Evolutionary conservation across 495 filamentous ascomycete species (phyloP).

Genomic region (Xylaria acuta): DNA sequence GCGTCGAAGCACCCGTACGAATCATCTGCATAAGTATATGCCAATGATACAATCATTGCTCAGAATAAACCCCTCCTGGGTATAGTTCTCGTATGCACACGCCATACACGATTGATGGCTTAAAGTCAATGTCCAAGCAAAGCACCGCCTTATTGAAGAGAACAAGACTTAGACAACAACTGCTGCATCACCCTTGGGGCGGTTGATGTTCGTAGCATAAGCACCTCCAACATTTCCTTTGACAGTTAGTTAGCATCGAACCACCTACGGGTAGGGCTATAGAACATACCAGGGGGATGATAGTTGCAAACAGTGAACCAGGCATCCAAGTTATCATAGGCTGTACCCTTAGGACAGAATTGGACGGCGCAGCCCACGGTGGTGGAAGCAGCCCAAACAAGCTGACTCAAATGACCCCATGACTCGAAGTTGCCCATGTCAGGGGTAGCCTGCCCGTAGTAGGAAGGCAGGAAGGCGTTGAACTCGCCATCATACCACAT

Average conservation of each 20-base stretch:
- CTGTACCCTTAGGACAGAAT: constrained; percentile 56
- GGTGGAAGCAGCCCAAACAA: constrained; percentile 79
- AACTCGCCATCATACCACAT: constrained; percentile 87
- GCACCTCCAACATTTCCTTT: constrained; percentile 71
- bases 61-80: constrained; percentile 24
- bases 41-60: constrained; percentile 7
- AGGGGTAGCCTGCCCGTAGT: constrained; percentile 50
- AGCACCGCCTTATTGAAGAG: constrained; percentile 25
- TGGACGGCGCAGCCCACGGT: constrained; percentile 76
- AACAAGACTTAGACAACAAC: constrained; percentile 35
- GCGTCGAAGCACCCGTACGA: neutral
- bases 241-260: constrained; percentile 36
- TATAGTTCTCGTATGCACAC: constrained; percentile 23
- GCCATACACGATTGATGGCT: constrained; percentile 19
- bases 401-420: constrained; percentile 90
- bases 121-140: constrained; percentile 23
- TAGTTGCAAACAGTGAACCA: constrained; percentile 93
- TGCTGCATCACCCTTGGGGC: constrained; percentile 50
- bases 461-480: constrained; percentile 43
- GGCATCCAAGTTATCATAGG: constrained; percentile 43
- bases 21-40: constrained; percentile 12
- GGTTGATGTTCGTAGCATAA: constrained; percentile 68
- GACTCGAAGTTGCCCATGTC: constrained; percentile 66
- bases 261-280: constrained; percentile 26
- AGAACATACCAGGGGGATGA: constrained; percentile 63